phyloP scores from a whole-genome alignment of 768 basidiomycete genomes.

The Psilocybe sp. region DNA sequence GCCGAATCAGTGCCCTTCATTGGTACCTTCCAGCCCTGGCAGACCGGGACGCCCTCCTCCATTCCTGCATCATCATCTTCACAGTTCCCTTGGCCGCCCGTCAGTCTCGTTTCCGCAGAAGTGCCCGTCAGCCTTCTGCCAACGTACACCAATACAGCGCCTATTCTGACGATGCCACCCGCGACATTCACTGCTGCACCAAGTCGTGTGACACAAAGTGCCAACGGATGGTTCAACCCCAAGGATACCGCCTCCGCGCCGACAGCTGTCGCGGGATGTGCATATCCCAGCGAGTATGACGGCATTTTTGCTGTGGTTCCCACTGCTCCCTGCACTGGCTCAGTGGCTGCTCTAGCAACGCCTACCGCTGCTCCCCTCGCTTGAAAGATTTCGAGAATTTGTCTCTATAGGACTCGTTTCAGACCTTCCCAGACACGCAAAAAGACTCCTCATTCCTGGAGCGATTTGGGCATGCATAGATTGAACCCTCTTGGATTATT shows the following conservation, averaged over 20 bases:
- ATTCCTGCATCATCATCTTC: slow-evolving; percentile 44
- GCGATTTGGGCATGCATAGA: no score
- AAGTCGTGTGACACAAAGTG: slow-evolving; percentile 37
- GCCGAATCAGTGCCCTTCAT: slow-evolving; percentile 17
- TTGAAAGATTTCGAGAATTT: no score
- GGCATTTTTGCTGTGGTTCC: slow-evolving; percentile 19
- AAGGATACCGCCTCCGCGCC: slow-evolving; percentile 46
- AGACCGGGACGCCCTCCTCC: slow-evolving; percentile 56
- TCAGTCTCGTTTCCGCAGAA: slow-evolving; percentile 40
- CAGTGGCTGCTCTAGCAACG: neutral
- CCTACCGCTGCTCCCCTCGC: no score
- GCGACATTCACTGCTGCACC: slow-evolving; percentile 43
- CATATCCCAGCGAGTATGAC: slow-evolving; percentile 47
- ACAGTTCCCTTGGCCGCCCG: slow-evolving; percentile 53
- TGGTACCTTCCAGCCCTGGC: slow-evolving; percentile 46
- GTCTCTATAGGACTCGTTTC: no score
- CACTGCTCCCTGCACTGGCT: slow-evolving; percentile 25
- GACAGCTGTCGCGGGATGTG: slow-evolving; percentile 49
- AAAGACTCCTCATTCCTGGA: no score
- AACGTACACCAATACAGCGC: slow-evolving; percentile 62
- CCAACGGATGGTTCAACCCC: slow-evolving; percentile 57
- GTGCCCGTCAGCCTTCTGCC: slow-evolving; percentile 38
- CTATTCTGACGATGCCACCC: slow-evolving; percentile 54
- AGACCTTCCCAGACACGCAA: no score
- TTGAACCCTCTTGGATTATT: no score